Evolutionary conservation across 2,329 filamentous ascomycete species (phyloP).

Genomic region (Herpotrichia juniperi): DNA sequence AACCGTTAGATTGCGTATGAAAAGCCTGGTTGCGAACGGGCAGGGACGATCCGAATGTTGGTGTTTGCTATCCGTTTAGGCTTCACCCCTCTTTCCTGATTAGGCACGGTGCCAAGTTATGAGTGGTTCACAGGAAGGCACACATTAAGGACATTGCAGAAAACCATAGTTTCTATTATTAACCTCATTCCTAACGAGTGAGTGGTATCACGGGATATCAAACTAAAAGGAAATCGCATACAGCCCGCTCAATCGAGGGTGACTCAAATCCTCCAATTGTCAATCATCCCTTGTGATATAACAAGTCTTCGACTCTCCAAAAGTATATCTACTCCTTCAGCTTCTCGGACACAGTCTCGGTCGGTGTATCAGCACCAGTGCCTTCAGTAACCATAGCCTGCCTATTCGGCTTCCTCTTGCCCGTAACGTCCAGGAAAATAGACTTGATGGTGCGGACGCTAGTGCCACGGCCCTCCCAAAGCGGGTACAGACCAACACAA

Average conservation of each 20-base stretch:
- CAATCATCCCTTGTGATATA: background rate
- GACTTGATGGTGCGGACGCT: conserved; percentile 65
- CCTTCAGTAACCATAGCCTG: conserved; percentile 20
- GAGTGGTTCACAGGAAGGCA: too few species aligned
- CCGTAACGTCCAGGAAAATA: conserved; percentile 66
- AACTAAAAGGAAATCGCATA: background rate
- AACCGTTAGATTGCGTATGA: background rate
- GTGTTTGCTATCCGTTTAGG: too few species aligned
- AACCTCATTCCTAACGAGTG: background rate
- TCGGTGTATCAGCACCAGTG: conserved; percentile 24
- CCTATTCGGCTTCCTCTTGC: conserved; percentile 26
- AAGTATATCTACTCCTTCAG: conserved; percentile 19
- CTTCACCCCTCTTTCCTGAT: too few species aligned
- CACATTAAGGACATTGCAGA: background rate
- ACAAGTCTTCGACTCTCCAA: too few species aligned
- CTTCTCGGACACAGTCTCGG: conserved; percentile 28
- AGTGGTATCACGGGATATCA: conserved; percentile 4
- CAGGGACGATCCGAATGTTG: too few species aligned
- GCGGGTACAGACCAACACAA: conserved; percentile 79
- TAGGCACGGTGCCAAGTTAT: too few species aligned
- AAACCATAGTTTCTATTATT: conserved; percentile 1
- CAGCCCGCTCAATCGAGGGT: too few species aligned
- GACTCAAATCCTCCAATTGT: background rate
- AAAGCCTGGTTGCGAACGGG: background rate
- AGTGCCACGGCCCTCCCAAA: conserved; percentile 78